These are phyloP conservation scores for Fusarium illudens DNA, from an alignment of 2,329 filamentous ascomycete genomes.

Conservation along the genomic window DNA sequence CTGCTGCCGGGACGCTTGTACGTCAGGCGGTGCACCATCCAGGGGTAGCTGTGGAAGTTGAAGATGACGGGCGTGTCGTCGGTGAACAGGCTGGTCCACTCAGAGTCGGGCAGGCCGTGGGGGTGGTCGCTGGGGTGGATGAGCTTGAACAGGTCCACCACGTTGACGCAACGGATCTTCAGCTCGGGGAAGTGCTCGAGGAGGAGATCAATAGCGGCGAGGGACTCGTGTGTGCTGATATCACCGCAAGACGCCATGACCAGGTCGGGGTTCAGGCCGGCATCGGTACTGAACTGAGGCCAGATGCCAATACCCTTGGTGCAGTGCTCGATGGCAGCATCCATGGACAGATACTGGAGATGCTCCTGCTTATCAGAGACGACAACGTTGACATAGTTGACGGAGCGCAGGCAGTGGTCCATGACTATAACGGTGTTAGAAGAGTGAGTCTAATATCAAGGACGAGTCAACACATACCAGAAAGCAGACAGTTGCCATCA, in stretches of 20 bases:
- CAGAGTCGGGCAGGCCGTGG: conserved; percentile 72
- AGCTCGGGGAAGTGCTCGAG: conserved; percentile 75
- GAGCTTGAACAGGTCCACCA: conserved; percentile 82
- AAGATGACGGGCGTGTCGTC: conserved; percentile 77
- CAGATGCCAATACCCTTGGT: conserved; percentile 82
- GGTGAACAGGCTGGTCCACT: conserved; percentile 77
- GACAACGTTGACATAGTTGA: conserved; percentile 83
- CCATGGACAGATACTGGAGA: conserved; percentile 78
- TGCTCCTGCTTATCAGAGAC: conserved; percentile 84
- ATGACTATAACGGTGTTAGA: conserved; percentile 57
- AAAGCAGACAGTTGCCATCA: conserved; percentile 80
- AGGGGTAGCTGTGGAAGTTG: conserved; percentile 87
- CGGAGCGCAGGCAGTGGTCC: conserved; percentile 77
- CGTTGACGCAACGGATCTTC: conserved; percentile 82
- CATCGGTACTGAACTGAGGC: conserved; percentile 78
- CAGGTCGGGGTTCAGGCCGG: conserved; percentile 72
- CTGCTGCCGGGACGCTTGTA: conserved; percentile 76
- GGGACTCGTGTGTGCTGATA: conserved; percentile 75
- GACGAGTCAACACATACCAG: conserved; percentile 45
- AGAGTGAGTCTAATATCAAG: background rate
- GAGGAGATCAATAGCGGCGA: conserved; percentile 78
- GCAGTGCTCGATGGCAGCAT: conserved; percentile 77
- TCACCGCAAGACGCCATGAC: conserved; percentile 82
- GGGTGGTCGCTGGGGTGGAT: conserved; percentile 75
- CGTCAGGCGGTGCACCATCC: conserved; percentile 78